A percentile compares a stretch with the other conserved stretches of the same genome.
phyloP scores from a whole-genome alignment of 2,329 filamentous ascomycete species.

The Cordyceps militaris region DNA sequence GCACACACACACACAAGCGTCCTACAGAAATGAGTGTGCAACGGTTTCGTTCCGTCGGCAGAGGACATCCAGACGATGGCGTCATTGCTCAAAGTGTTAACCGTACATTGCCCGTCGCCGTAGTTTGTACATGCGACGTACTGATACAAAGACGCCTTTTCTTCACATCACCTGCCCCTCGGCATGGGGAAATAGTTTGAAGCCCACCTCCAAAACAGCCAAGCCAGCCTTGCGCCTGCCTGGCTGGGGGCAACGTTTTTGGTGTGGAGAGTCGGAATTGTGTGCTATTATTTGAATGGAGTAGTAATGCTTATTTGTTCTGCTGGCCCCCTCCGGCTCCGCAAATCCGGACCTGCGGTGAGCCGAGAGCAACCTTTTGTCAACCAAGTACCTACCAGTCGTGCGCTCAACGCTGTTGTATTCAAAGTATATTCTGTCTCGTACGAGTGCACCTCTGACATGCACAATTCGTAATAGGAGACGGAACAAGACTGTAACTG shows the following conservation, averaged over 20 bases:
- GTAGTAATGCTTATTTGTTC: conserved; percentile 3
- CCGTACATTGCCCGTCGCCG: not conserved
- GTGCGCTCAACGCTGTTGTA: not conserved
- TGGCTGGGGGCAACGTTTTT: not conserved
- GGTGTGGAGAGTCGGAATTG: not conserved
- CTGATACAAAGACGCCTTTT: not conserved
- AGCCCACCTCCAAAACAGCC: not conserved
- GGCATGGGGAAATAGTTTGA: not conserved
- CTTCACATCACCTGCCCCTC: conserved; percentile 7
- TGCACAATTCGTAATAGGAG: not conserved
- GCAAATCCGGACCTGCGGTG: conserved; percentile 6
- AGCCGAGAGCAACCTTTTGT: not conserved
- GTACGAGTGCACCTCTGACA: not conserved
- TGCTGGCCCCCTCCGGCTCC: not conserved
- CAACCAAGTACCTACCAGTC: not conserved
- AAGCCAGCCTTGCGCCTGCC: not conserved
- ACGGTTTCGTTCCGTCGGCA: not conserved
- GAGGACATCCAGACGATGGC: not conserved
- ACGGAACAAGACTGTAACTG: not conserved
- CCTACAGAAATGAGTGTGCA: too few species aligned
- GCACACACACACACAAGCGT: too few species aligned
- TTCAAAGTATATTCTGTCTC: not conserved
- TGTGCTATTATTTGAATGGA: not conserved
- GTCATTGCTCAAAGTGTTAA: not conserved
- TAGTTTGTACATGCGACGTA: not conserved